Base-by-base conservation (phyloP, 768 basidiomycete genomes). In the Phaeolepiota aurea region DNA sequence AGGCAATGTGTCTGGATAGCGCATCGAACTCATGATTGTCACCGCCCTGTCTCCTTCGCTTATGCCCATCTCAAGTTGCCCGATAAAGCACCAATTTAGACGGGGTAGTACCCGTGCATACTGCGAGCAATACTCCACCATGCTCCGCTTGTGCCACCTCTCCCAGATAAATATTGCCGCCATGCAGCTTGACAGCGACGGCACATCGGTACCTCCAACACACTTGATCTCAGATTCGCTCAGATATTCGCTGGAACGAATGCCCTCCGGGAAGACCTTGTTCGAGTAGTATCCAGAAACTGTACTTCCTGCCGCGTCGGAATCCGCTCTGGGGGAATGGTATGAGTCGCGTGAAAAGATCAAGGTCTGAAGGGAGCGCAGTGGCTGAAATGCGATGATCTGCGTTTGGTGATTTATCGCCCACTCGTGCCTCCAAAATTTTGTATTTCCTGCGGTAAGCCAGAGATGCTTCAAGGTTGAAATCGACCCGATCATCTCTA, bases 331-430 rank as follows among this genome's bases (percentile, higher is more conserved):
- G 13, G 48, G 49, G 23, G 48, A 48, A 7, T 16, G 20, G 38
- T 62, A 60, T 3, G 60, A 56, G 40, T 62, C 60, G 12, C 54
- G 46, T 11, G 58, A 56, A 38, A 60, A 59, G 10, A 52, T 54
- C 11, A 62, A 39, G 1, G 38, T 49, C 41, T 52, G 43, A 11
- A 62, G 54, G 5, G 38, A 23, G 2, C 18, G 23, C n/a, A 62
- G 56, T 4, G 54, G 48, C 16, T 39, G 40, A 33, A 62, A 51
- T 1, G 35, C 20, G 3, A 47, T 44, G 12, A 49, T 32, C 14
- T 56, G 31, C 18, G 38, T 20, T 3, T 48, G 42, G 38, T 58
- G 58, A 20, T 56, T 42, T 32, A 60, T 39, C 32, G 43, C 40
- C 60, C 60, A 62, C 14, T 48, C 52, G 41, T 48, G 52, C 23